These are phyloP conservation scores for Mycosphaerelloides madeirae DNA, from an alignment of 2,329 filamentous ascomycete genomes.

Conservation along the genomic window DNA sequence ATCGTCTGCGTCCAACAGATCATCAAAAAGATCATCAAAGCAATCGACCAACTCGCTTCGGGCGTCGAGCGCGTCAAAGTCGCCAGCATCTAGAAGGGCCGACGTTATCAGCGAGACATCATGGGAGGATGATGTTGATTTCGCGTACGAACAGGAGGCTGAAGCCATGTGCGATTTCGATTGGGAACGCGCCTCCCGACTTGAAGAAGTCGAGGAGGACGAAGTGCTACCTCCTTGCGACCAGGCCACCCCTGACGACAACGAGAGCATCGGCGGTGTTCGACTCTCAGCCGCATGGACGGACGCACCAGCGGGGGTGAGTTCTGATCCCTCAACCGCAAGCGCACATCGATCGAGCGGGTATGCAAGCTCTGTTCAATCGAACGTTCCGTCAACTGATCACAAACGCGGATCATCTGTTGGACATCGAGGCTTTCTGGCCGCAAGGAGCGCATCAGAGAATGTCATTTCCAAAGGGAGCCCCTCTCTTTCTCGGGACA, in stretches of 20 bases:
- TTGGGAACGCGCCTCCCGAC: slow-evolving; percentile 39
- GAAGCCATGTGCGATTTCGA: slow-evolving; percentile 59
- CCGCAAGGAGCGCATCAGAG: slow-evolving; percentile 23
- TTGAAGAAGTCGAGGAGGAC: slow-evolving; percentile 6
- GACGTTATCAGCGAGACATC: slow-evolving; percentile 37
- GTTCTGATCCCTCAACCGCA: slow-evolving; percentile 5
- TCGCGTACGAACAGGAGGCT: slow-evolving; percentile 57
- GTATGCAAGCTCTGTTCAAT: background rate
- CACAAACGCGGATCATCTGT: slow-evolving; percentile 24
- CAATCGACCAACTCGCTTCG: slow-evolving; percentile 7
- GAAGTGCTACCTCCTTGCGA: slow-evolving; percentile 6
- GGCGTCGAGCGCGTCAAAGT: slow-evolving; percentile 7
- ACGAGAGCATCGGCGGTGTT: slow-evolving; percentile 14
- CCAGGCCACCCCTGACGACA: slow-evolving; percentile 12
- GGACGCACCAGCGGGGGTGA: slow-evolving; percentile 12
- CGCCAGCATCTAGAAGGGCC: slow-evolving; percentile 6
- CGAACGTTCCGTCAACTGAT: slow-evolving; percentile 1
- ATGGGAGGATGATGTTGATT: slow-evolving; percentile 61
- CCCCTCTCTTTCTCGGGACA: background rate
- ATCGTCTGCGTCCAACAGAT: slow-evolving; percentile 11
- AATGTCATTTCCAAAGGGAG: slow-evolving; percentile 8
- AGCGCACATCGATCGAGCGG: slow-evolving; percentile 1
- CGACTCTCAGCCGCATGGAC: slow-evolving; percentile 16
- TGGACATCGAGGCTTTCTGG: slow-evolving; percentile 30
- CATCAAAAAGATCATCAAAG: slow-evolving; percentile 6